Evolutionary conservation across 78 protist genomes (phyloP), one percentile per base, ranked within the genome.

Genomic region (Protostelium mycophagum): DNA sequence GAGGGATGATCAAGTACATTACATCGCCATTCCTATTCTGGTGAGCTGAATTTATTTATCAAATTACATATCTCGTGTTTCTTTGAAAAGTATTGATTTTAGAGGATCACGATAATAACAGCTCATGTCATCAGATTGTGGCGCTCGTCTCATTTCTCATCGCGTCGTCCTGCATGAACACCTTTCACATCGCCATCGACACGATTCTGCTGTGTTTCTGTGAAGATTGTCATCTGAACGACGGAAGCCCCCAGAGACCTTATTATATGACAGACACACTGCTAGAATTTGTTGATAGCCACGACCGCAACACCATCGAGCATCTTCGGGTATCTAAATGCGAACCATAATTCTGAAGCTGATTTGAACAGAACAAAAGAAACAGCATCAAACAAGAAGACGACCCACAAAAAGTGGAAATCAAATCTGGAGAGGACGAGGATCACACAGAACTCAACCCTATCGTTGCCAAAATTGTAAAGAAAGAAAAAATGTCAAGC

Each of bases 111-210:
- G 5, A 51, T 51, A 16, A 51, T 51, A 35, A 1, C 38, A 1
- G 31, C 0, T 23, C 1, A 5, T 1, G 10, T 37, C 23, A 36
- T 34, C 35, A 87, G 88, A 51, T 94, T 39, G 85, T 90, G 51
- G 95, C 91, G 28, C 36, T 97, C 90, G 87, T 88, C 39, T 90
- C 96, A 31, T 97, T 86, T 85, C 36, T 86, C 39, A 35, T 97
- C 85, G 85, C 95, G 35, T 29, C 91, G 36, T 34, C 91, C 34
- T 91, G 94, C 90, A 90, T 95, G 96, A 36, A 85, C 35, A 94
- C 95, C 63, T 94, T 90, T 88, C 94, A 95, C n/a, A 86, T 91
- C 89, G 94, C 96, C n/a, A 94, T 96, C 86, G 97, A 95, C 90
- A 90, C 98, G 35, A 89, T 93, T 51, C 84, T 96, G 31, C n/a